Evolutionary conservation across 371 early-diverging fungal species (phyloP), one percentile per base, ranked within the genome.

Genomic region (Rozella allomycis): DNA sequence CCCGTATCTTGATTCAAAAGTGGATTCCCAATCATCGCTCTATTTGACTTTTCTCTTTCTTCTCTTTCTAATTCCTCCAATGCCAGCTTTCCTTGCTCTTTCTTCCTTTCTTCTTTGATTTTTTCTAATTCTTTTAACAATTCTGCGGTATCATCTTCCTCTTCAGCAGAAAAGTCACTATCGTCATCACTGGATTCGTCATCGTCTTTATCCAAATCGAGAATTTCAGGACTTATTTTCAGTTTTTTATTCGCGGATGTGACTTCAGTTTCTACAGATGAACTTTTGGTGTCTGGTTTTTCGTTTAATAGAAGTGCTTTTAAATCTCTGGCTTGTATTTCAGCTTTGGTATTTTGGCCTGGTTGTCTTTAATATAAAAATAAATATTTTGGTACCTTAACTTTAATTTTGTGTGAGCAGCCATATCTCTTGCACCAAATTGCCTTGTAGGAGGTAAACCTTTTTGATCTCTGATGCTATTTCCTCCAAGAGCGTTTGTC

Each of bases 91-190:
- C 74, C 85, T 48, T 77, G 76, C 42, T 86, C 88, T 38, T 82
- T 81, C 0, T 81, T 82, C 2, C 90, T 63, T 46, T 93, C 94
- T 30, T 70, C 64, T 42, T 84, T 80, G 35, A 93, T 93, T 54
- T 86, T 85, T 46, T 84, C 87, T 23, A 93, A 55, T 41, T 88
- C 90, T 7, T 75, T 68, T 49, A 91, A 35, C 23, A 93, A 45
- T 43, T 78, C 77, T 22, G 72, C 85, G 4, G 81, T 76, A 43
- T 93, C 86, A 37, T 91, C 91, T 25, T 87, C 88, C n/a, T 78
- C 78, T 19, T 75, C 73, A 12, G 72, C 74, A 25, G 9, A 9
- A 25, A 12, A 25, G 25, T 68, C 67, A 4, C 69, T 66, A 22
- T 55, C 59, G 17, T 55, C 52, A 10, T 17, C 33, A 36, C 4